Conservation (phyloP, 2,329 filamentous ascomycete genomes). For the Dactylellina parvicollis region DNA sequence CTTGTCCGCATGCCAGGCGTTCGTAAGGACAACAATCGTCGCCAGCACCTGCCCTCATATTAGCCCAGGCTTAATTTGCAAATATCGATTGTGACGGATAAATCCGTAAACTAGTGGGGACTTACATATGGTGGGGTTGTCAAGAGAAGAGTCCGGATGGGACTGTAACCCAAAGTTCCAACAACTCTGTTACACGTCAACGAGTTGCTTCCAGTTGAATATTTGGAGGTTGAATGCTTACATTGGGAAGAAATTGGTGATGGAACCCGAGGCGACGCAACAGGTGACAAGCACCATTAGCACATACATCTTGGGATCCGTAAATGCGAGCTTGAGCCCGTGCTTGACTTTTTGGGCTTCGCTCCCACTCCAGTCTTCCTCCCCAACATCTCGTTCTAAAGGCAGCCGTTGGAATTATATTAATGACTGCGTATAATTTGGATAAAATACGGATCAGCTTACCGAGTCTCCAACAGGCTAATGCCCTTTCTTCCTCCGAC, state of each 20-base stretch:
- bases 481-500: constrained; percentile 67
- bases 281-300: constrained; percentile 70
- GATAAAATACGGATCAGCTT: background rate
- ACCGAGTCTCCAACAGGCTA: constrained; percentile 70
- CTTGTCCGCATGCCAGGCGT: constrained; percentile 76
- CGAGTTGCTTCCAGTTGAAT: background rate
- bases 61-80: too few species aligned
- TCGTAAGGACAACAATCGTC: constrained; percentile 71
- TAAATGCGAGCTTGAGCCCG: constrained; percentile 69
- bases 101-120: too few species aligned
- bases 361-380: constrained; percentile 71
- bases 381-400: constrained; percentile 66
- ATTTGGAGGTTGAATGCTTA: constrained; percentile 5
- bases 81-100: too few species aligned
- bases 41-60: constrained; percentile 62
- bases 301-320: constrained; percentile 71
- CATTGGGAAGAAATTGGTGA: constrained; percentile 74
- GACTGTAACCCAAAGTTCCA: constrained; percentile 71
- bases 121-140: constrained; percentile 73
- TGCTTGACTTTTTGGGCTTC: constrained; percentile 68
- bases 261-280: constrained; percentile 68
- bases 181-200: constrained; percentile 69
- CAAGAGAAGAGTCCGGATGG: constrained; percentile 70
- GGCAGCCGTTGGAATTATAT: background rate
- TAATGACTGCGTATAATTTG: background rate